Base-by-base conservation (phyloP, 129 eudicot genomes). In the Scalesia atractyloides region DNA sequence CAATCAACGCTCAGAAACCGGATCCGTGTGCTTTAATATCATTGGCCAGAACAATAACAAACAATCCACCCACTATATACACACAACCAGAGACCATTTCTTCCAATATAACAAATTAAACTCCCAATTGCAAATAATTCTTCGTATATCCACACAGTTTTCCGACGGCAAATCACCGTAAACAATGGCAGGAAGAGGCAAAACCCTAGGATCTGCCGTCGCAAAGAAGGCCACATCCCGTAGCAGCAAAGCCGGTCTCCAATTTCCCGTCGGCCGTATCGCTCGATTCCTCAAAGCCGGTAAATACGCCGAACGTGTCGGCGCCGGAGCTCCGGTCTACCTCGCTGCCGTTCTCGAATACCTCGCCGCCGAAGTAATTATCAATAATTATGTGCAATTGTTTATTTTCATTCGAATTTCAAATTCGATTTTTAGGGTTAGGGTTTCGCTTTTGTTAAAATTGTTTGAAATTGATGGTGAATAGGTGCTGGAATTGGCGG, bases 241-340 rank as follows among this genome's bases (percentile, higher is more conserved):
- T 9, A 64, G 74, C 62, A 79, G 83, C 64, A 79, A 79, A 65
- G 83, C 83, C 64, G 83, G 83, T 41, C 83, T 79, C 50, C 83
- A 79, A 51, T 79, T 79, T n/a, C 82, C 83, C 46, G 83, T 79
- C 4, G 83, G 83, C 46, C 78, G 83, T 34, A 79, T 79, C 64
- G 83, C 83, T 57, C 78, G 83, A 11, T 79, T 79, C 64, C 69
- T 79, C 1, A 79, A 79, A 59, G 83, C 79, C 66, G 83, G 79
- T 9, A 79, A 79, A 18, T 79, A 79, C 37, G 83, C 83, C 52
- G 83, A 79, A 22, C 93, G 92, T 66, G 96, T 86, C 5, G 96
- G 77, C 8, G 77, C 77, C 49, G 77, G 77, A 24, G 77, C 77
- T 48, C 77, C 77, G 5, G 77, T 73, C 2, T 73, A 73, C 4